phyloP scores from a whole-genome alignment of 2,329 filamentous ascomycete species.

The Dothistroma pini region DNA sequence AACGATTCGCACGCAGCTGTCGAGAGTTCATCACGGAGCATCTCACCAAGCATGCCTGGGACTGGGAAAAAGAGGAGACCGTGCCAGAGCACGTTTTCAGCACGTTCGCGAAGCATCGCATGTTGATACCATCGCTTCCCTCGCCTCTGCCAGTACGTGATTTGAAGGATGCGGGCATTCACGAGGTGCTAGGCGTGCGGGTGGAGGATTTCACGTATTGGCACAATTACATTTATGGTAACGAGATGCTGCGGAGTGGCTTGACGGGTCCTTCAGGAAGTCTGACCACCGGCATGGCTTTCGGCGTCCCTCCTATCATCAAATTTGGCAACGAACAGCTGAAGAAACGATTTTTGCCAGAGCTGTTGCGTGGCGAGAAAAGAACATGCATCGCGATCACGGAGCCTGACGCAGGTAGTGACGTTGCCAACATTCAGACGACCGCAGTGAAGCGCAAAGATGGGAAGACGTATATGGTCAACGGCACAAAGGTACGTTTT shows the following conservation, averaged over 20 bases:
- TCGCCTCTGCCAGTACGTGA: slow-evolving; percentile 65
- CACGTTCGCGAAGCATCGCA: slow-evolving; percentile 62
- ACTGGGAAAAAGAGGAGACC: slow-evolving; percentile 65
- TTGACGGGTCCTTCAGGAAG: slow-evolving; percentile 60
- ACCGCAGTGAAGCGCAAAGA: slow-evolving; percentile 60
- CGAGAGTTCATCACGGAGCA: slow-evolving; percentile 63
- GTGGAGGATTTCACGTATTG: slow-evolving; percentile 73
- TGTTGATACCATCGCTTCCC: slow-evolving; percentile 67
- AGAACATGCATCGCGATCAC: slow-evolving; percentile 74
- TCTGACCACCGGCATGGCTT: slow-evolving; percentile 69
- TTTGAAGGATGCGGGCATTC: slow-evolving; percentile 62
- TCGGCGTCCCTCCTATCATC: slow-evolving; percentile 67
- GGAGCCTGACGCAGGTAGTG: slow-evolving; percentile 68
- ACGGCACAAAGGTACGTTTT: slow-evolving; percentile 52
- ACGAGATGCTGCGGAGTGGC: slow-evolving; percentile 67
- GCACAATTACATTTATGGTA: slow-evolving; percentile 65
- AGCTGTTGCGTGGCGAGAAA: slow-evolving; percentile 63
- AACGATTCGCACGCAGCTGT: slow-evolving; percentile 63
- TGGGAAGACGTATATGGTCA: slow-evolving; percentile 66
- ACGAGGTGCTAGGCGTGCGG: slow-evolving; percentile 62
- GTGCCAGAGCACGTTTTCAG: slow-evolving; percentile 62
- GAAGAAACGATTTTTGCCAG: slow-evolving; percentile 64
- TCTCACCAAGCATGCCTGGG: slow-evolving; percentile 58
- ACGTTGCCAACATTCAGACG: slow-evolving; percentile 69
- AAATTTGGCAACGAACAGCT: slow-evolving; percentile 63